phyloP scores from a whole-genome alignment of 495 filamentous ascomycete species.

The Penicillium ochrochloron region DNA sequence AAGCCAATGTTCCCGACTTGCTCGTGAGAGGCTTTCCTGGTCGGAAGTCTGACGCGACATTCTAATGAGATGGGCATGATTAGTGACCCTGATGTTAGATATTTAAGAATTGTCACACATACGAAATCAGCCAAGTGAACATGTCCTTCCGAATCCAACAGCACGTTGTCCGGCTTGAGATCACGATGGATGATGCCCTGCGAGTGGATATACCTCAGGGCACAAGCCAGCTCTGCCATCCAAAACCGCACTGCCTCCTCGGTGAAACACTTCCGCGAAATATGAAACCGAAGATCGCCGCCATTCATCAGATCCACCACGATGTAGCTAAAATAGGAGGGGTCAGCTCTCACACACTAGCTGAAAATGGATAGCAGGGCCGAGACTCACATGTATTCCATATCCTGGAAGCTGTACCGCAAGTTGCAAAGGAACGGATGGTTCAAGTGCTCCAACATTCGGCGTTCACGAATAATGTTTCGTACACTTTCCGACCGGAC shows the following conservation, averaged over 20 bases:
- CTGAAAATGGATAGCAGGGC: neutral
- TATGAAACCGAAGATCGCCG: constrained; percentile 95
- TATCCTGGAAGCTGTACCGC: constrained; percentile 98
- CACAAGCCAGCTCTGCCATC: constrained; percentile 93
- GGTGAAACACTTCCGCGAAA: constrained; percentile 96
- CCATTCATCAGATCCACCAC: constrained; percentile 99
- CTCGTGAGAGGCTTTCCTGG: constrained; percentile 84
- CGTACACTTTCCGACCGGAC: constrained; percentile 96
- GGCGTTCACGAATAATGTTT: constrained; percentile 95
- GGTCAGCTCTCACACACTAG: constrained; percentile 28
- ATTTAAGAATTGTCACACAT: constrained; percentile 37
- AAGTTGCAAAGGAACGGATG: constrained; percentile 98
- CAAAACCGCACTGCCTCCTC: constrained; percentile 97
- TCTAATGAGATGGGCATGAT: constrained; percentile 56
- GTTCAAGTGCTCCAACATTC: constrained; percentile 97
- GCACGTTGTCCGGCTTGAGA: constrained; percentile 95
- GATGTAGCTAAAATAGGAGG: constrained; percentile 70
- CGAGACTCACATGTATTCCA: constrained; percentile 88
- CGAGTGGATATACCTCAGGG: constrained; percentile 85
- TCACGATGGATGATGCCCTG: constrained; percentile 96
- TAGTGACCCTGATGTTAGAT: constrained; percentile 14
- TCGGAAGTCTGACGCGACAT: constrained; percentile 92
- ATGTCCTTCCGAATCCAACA: constrained; percentile 92
- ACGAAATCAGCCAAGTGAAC: constrained; percentile 98
- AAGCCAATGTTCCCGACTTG: constrained; percentile 95